Percentiles rank a stretch among this genome's conserved stretches.
Conservation (phyloP, 192 early-diverging fungal genomes). For the Rhizophagus sp. region DNA sequence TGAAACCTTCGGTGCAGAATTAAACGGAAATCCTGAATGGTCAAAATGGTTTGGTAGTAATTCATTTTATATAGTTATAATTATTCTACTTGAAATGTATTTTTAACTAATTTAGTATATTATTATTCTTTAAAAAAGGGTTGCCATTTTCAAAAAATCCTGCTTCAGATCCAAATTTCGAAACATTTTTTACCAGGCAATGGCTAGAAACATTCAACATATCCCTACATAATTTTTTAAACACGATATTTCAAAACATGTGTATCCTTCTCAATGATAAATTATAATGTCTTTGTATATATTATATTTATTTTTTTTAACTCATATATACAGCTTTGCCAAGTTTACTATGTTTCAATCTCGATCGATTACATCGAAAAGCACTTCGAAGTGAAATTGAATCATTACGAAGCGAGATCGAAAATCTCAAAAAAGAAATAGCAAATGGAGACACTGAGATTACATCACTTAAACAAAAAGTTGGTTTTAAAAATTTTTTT, state of each 20-base stretch:
- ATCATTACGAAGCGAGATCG: slow-evolving; percentile 38
- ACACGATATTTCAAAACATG: slow-evolving; percentile 65
- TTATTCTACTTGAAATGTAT: neutral
- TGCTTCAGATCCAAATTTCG: slow-evolving; percentile 55
- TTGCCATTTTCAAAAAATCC: slow-evolving; percentile 62
- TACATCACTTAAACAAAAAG: slow-evolving; percentile 38
- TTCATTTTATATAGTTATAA: neutral
- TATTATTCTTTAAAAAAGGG: slow-evolving; percentile 35
- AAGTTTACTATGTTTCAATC: slow-evolving; percentile 55
- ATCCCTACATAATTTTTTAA: slow-evolving; percentile 63
- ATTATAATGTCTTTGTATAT: neutral
- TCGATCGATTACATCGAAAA: slow-evolving; percentile 49
- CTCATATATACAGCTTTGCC: slow-evolving; percentile 46
- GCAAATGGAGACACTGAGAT: slow-evolving; percentile 40
- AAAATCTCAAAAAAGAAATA: slow-evolving; percentile 38
- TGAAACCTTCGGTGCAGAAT: slow-evolving; percentile 56
- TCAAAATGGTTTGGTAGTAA: slow-evolving; percentile 63
- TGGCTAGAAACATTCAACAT: slow-evolving; percentile 64
- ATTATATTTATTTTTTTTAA: neutral
- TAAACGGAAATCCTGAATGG: slow-evolving; percentile 60
- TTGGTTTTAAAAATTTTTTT: neutral
- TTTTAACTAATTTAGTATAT: neutral
- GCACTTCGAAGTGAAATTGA: slow-evolving; percentile 42
- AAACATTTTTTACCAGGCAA: slow-evolving; percentile 60
- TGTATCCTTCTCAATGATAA: slow-evolving; percentile 42